Percentiles rank a stretch among this genome's conserved stretches.
Evolutionary conservation across 768 basidiomycete genomes (phyloP).

Genomic region (Hygrophoropsis aurantiaca): DNA sequence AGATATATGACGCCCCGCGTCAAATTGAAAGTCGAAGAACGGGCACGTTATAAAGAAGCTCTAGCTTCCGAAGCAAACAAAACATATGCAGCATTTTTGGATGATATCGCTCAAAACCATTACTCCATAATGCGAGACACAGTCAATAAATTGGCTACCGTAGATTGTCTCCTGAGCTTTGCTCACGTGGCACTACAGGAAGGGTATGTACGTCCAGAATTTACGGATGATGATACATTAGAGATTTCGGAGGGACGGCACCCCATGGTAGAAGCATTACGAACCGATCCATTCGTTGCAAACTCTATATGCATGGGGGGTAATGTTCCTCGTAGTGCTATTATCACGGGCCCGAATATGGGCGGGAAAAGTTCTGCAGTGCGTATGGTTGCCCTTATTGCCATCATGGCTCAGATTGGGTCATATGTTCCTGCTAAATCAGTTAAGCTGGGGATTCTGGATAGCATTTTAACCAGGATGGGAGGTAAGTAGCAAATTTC

Average conservation of each 20-base stretch:
- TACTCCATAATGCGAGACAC: constrained; percentile 74
- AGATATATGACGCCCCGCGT: constrained; percentile 79
- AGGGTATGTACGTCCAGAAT: constrained; percentile 77
- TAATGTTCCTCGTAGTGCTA: constrained; percentile 50
- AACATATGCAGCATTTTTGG: constrained; percentile 68
- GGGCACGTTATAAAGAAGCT: constrained; percentile 72
- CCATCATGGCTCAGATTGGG: constrained; percentile 84
- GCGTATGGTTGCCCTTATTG: constrained; percentile 74
- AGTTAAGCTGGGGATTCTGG: constrained; percentile 75
- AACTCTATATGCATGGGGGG: constrained; percentile 73
- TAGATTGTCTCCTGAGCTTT: constrained; percentile 86
- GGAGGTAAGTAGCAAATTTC: constrained; percentile 54
- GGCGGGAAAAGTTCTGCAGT: constrained; percentile 86
- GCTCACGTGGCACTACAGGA: constrained; percentile 75
- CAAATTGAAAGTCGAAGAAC: constrained; percentile 60
- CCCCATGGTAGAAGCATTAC: constrained; percentile 85
- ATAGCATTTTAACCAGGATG: constrained; percentile 87
- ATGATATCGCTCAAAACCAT: constrained; percentile 63
- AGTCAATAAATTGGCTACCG: constrained; percentile 77
- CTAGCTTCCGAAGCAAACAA: constrained; percentile 63
- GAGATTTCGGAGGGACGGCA: constrained; percentile 86
- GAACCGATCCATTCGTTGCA: constrained; percentile 81
- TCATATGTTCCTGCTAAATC: constrained; percentile 84
- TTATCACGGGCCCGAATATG: constrained; percentile 88
- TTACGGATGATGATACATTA: constrained; percentile 64